These are phyloP conservation scores for Tricharina praecox DNA, from an alignment of 495 filamentous ascomycete genomes.

Conservation along the genomic window DNA sequence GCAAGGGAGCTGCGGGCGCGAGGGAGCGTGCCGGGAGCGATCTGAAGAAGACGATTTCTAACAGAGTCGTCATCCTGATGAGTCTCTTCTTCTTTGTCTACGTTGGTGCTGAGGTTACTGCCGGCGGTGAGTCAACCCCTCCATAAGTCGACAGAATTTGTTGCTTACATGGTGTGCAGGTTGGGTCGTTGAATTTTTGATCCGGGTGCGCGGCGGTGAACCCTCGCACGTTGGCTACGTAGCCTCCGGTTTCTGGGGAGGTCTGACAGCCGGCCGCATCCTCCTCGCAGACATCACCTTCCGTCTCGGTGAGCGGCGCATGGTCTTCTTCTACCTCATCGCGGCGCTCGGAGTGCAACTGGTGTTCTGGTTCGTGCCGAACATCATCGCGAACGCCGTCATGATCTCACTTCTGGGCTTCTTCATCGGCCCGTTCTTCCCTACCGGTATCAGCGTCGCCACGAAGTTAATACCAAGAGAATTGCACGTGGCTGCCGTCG, in stretches of 20 bases:
- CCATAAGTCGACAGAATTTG: not conserved
- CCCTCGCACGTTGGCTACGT: slow-evolving; percentile 59
- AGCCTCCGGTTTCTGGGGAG: slow-evolving; percentile 68
- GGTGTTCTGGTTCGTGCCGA: slow-evolving; percentile 58
- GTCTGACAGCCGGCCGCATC: slow-evolving; percentile 60
- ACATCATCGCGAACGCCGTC: slow-evolving; percentile 52
- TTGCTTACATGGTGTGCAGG: slow-evolving; percentile 26
- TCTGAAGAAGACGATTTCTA: slow-evolving; percentile 11
- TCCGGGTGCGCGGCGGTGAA: slow-evolving; percentile 48
- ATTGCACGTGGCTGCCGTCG: slow-evolving; percentile 28
- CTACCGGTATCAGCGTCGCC: slow-evolving; percentile 27
- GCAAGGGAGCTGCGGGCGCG: slow-evolving; percentile 3
- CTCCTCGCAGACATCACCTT: slow-evolving; percentile 45
- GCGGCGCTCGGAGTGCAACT: slow-evolving; percentile 50
- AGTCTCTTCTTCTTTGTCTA: slow-evolving; percentile 31
- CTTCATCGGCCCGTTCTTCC: slow-evolving; percentile 54
- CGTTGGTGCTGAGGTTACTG: slow-evolving; percentile 29
- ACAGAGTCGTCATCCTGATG: slow-evolving; percentile 16
- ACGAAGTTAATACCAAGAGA: slow-evolving; percentile 28
- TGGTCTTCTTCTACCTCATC: slow-evolving; percentile 42
- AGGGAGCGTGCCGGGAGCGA: slow-evolving; percentile 10
- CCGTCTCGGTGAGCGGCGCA: slow-evolving; percentile 47
- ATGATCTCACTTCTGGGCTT: slow-evolving; percentile 56
- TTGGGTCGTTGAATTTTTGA: slow-evolving; percentile 69
- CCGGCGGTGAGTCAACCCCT: slow-evolving; percentile 27